Evolutionary conservation across 805 yeast genomes (phyloP), one percentile per base, ranked within the genome.

Genomic region (Wickerhamomyces kurtzmanii): DNA sequence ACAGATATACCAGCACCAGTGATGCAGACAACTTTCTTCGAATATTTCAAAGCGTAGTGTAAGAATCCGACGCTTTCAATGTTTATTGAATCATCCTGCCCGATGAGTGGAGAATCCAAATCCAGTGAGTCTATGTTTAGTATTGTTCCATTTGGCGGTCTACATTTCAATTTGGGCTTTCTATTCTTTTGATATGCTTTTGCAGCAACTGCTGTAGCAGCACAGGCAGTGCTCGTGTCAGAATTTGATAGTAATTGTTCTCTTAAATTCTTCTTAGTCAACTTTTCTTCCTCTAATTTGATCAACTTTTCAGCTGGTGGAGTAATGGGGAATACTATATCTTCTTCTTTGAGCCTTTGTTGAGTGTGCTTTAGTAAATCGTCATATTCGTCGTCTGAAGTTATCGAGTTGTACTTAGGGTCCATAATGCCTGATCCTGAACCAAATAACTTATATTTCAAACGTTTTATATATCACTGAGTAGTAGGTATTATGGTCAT

Each of bases 1-100:
- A 87, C 91, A 9, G 94, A 83, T 12, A 83, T 71, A 3, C 96
- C 96, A 12, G 96, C 96, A 8, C 96, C 96, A 1, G 87, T 71
- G 17, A 86, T 65, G 17, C 78, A 69, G 3, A 83, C 64, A 17
- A 77, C 57, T 36, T 68, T 66, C 37, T 65, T 70, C 17, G 87
- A 63, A 39, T 77, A 62, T 19, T 47, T 50, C 15, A 76, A 45
- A 1, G 73, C 71, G 46, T 71, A 67, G 30, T 62, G 64, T 15
- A 76, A 42, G 34, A 73, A 68, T 6, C 63, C 57, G 9, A 72
- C 49, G 32, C 68, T 67, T 15, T 55, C 56, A 12, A 55, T 34
- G 22, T 55, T 59, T 3, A 57, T 39, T 11, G 39, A 25, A 23
- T 35, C 42, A 28, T 49, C 56, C 31, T 59, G 65, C 6, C 48